Percentiles rank a stretch among this genome's conserved stretches.
Conservation (phyloP, 345 rosid species). For the Acer negundo region DNA sequence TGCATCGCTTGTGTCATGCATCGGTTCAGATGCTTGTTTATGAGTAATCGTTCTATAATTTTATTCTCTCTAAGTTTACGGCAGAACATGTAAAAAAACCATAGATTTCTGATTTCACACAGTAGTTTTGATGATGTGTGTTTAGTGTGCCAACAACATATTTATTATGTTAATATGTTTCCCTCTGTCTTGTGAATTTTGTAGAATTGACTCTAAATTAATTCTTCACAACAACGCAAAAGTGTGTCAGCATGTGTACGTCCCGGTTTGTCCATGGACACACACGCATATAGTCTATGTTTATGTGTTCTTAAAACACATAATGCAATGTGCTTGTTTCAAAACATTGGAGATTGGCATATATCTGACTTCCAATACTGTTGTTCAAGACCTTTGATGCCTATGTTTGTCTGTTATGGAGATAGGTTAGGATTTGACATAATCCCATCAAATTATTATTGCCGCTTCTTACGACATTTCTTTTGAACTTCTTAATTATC, state of each 20-base stretch:
- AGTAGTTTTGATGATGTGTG: background rate
- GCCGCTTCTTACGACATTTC: background rate
- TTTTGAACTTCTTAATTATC: background rate
- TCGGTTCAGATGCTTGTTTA: background rate
- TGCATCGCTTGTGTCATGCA: background rate
- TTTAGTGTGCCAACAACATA: background rate
- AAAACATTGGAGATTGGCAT: background rate
- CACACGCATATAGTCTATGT: background rate
- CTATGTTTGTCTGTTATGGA: background rate
- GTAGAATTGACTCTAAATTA: background rate
- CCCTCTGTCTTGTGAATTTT: background rate
- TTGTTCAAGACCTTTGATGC: background rate
- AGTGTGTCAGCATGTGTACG: background rate
- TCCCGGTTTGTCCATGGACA: background rate
- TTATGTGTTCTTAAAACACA: background rate
- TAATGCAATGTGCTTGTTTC: background rate
- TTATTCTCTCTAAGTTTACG: background rate
- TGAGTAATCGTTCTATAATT: background rate
- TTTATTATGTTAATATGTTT: background rate
- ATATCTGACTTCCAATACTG: background rate
- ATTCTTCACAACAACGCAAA: background rate
- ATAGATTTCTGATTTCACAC: too few relatives aligned
- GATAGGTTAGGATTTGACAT: background rate
- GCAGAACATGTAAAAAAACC: background rate
- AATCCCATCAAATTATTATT: background rate